phyloP scores from a whole-genome alignment of 2,329 filamentous ascomycete genomes.

The Sporothrix curviconia region DNA sequence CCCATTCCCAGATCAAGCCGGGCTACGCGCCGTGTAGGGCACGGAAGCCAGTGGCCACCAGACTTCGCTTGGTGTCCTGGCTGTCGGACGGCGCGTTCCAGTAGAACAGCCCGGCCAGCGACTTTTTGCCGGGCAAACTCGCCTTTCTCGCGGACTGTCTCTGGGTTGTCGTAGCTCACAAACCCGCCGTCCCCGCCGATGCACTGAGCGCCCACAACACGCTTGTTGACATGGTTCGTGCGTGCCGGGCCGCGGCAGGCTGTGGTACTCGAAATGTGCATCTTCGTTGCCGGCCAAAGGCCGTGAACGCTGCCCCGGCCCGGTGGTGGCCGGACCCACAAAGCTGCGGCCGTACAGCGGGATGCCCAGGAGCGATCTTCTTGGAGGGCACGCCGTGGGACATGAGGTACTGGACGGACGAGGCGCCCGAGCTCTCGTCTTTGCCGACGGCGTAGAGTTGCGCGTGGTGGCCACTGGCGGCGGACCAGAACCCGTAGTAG shows the following conservation, averaged over 20 bases:
- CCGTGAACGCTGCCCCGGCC: slow-evolving; percentile 57
- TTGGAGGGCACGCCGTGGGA: slow-evolving; percentile 58
- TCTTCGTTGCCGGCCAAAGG: slow-evolving; percentile 45
- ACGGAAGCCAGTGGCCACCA: slow-evolving; percentile 53
- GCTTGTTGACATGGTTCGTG: slow-evolving; percentile 63
- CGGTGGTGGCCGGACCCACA: slow-evolving; percentile 46
- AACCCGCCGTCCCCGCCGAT: slow-evolving; percentile 68
- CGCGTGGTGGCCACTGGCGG: slow-evolving; percentile 64
- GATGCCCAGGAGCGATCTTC: slow-evolving; percentile 69
- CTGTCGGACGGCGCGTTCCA: slow-evolving; percentile 72
- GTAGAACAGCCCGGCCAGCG: slow-evolving; percentile 71
- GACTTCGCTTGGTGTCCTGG: slow-evolving; percentile 48
- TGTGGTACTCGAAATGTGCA: slow-evolving; percentile 65
- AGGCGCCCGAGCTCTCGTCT: slow-evolving; percentile 59
- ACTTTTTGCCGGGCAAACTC: slow-evolving; percentile 63
- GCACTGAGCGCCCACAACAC: slow-evolving; percentile 64
- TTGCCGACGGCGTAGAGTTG: slow-evolving; percentile 61
- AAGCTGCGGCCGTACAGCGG: slow-evolving; percentile 73
- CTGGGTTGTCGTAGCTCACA: slow-evolving; percentile 71
- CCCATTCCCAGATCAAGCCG: background rate
- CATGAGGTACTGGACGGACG: slow-evolving; percentile 59
- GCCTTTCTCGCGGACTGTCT: slow-evolving; percentile 70
- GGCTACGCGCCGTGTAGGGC: slow-evolving; percentile 44
- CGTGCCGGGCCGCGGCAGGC: slow-evolving; percentile 56
- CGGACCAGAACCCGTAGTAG: slow-evolving; percentile 65